These are phyloP conservation scores for Pythium brachiatum DNA, from an alignment of 352 stramenopile genomes.

Conservation along the genomic window DNA sequence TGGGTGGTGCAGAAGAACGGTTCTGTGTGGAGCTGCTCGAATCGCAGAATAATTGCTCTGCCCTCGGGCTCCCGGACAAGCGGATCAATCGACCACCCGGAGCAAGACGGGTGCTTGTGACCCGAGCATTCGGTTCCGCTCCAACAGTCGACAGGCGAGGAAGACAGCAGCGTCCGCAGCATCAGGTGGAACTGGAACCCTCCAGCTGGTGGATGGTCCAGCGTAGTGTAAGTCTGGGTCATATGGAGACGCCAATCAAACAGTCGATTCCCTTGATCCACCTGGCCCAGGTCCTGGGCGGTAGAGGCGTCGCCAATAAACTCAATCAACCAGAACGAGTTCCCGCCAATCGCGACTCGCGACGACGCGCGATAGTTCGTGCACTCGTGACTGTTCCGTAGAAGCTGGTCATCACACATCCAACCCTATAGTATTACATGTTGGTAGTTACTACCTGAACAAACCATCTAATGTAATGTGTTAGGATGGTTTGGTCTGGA, in stretches of 20 bases:
- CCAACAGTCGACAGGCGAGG: neutral
- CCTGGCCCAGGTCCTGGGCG: too few relatives aligned
- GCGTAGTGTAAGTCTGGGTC: neutral
- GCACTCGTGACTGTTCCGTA: neutral
- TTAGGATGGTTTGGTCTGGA: too few relatives aligned
- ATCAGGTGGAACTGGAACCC: constrained; percentile 1
- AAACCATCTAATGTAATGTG: too few relatives aligned
- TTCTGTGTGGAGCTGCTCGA: constrained; percentile 6
- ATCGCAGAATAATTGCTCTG: constrained; percentile 17
- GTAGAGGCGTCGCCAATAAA: neutral
- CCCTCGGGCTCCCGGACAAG: neutral
- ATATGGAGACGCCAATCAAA: neutral
- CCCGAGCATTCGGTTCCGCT: neutral
- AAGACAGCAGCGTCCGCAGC: neutral
- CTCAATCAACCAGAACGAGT: neutral
- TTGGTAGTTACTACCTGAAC: too few relatives aligned
- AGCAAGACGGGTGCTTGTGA: neutral
- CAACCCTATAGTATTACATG: too few relatives aligned
- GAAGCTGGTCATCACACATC: neutral
- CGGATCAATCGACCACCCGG: neutral
- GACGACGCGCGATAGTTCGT: neutral
- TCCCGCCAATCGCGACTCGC: neutral
- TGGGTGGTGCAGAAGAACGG: constrained; percentile 5
- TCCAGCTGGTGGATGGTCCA: neutral
- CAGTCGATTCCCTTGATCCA: neutral